Conservation (phyloP, 1,284 basidiomycete species). For the Lignosus rhinocerotis region DNA sequence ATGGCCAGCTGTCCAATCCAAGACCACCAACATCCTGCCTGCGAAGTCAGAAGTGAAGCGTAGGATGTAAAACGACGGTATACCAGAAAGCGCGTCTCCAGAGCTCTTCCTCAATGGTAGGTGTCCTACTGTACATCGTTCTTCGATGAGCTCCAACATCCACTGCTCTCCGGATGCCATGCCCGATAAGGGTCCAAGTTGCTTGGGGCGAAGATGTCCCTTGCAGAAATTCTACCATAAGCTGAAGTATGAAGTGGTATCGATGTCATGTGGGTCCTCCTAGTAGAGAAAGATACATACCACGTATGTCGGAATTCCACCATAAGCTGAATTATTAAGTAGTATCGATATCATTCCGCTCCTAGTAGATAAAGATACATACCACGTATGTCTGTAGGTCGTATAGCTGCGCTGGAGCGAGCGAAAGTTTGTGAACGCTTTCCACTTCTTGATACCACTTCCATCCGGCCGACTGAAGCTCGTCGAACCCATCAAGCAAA, state of each 20-base stretch:
- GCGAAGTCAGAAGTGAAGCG: not conserved
- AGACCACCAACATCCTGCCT: constrained; percentile 55
- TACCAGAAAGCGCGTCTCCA: constrained; percentile 78
- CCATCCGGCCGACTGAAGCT: constrained; percentile 68
- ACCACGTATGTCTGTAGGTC: constrained; percentile 65
- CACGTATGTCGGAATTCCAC: constrained; percentile 48
- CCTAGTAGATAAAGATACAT: constrained; percentile 32
- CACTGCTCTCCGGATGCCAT: constrained; percentile 50
- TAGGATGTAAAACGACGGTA: not conserved
- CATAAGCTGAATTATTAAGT: too few relatives aligned
- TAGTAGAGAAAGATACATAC: constrained; percentile 29
- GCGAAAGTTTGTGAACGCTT: constrained; percentile 53
- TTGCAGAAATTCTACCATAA: constrained; percentile 39
- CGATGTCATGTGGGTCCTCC: not conserved
- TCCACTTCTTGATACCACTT: constrained; percentile 68
- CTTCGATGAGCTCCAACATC: constrained; percentile 46
- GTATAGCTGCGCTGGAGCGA: constrained; percentile 58
- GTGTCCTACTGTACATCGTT: constrained; percentile 31
- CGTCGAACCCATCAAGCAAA: constrained; percentile 43
- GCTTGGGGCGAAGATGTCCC: constrained; percentile 49
- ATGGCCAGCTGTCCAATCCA: constrained; percentile 66
- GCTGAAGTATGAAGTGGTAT: constrained; percentile 20
- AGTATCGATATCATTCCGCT: constrained; percentile 24
- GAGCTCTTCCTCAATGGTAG: constrained; percentile 46
- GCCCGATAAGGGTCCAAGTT: constrained; percentile 50